These are phyloP conservation scores for Aureobasidium sp. DNA, from an alignment of 2,329 filamentous ascomycete species.

Conservation along the genomic window DNA sequence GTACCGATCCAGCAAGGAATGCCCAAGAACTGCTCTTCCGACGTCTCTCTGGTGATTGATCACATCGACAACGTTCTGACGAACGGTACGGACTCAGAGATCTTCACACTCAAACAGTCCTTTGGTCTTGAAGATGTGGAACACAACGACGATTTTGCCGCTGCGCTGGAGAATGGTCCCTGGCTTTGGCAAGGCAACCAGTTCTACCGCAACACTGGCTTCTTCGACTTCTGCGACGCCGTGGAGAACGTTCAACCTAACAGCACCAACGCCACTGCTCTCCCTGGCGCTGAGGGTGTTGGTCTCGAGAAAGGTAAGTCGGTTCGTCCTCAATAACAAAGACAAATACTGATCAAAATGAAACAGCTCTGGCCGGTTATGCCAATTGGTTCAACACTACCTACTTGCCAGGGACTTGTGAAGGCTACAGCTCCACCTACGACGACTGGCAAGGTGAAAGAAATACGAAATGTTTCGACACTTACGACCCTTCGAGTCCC, in stretches of 20 bases:
- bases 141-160: conserved; percentile 46
- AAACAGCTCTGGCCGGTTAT: conserved; percentile 42
- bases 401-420: conserved; percentile 41
- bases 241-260: conserved; percentile 24
- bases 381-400: conserved; percentile 44
- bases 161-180: conserved; percentile 46
- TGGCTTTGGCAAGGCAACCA: conserved; percentile 49
- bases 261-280: conserved; percentile 19
- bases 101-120: conserved; percentile 39
- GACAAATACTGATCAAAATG: too few relatives aligned
- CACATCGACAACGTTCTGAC: conserved; percentile 35
- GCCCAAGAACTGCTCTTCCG: conserved; percentile 49
- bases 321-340: too few relatives aligned
- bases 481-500: conserved; percentile 41
- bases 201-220: conserved; percentile 36
- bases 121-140: conserved; percentile 45
- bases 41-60: conserved; percentile 43
- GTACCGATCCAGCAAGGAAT: conserved; percentile 48
- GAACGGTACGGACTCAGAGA: conserved; percentile 23
- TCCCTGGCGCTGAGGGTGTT: conserved; percentile 38
- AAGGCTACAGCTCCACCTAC: conserved; percentile 36
- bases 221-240: conserved; percentile 39
- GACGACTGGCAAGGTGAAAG: conserved; percentile 32
- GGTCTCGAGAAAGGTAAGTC: conserved; percentile 34
- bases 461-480: conserved; percentile 45